Percentiles rank a stretch among this genome's conserved stretches.
Evolutionary conservation across 306 rosid genomes (phyloP).

Genomic region (Lathyrus aphaca): DNA sequence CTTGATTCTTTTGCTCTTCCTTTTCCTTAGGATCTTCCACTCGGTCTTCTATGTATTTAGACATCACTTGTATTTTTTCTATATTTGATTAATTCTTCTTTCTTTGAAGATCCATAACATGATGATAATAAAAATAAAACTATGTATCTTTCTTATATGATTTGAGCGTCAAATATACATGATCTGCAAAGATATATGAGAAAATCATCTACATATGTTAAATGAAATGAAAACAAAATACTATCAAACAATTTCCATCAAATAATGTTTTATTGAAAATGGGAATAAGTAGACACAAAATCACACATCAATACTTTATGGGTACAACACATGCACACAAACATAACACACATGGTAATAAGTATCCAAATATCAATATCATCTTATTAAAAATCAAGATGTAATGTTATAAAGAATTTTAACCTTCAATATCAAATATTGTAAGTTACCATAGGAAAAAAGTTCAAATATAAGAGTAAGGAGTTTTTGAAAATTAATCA

Average conservation of each 20-base stretch:
- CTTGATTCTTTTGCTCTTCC: too few species aligned
- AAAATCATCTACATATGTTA: neutral
- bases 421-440: slow-evolving; percentile 36
- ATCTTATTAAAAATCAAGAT: slow-evolving; percentile 21
- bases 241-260: slow-evolving; percentile 19
- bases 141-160: neutral
- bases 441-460: neutral
- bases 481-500: slow-evolving; percentile 10
- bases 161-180: neutral
- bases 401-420: slow-evolving; percentile 8
- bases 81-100: neutral
- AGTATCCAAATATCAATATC: slow-evolving; percentile 7
- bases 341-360: slow-evolving; percentile 25
- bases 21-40: too few species aligned
- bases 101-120: neutral
- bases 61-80: neutral
- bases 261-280: slow-evolving; percentile 7
- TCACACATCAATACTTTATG: slow-evolving; percentile 16
- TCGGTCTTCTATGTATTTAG: neutral
- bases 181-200: neutral
- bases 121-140: neutral
- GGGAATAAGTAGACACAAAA: slow-evolving; percentile 24
- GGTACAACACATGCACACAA: slow-evolving; percentile 20
- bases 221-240: slow-evolving; percentile 2
- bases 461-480: neutral